phyloP scores from a whole-genome alignment of 1,284 basidiomycete species.

The Volvariella surrecta region DNA sequence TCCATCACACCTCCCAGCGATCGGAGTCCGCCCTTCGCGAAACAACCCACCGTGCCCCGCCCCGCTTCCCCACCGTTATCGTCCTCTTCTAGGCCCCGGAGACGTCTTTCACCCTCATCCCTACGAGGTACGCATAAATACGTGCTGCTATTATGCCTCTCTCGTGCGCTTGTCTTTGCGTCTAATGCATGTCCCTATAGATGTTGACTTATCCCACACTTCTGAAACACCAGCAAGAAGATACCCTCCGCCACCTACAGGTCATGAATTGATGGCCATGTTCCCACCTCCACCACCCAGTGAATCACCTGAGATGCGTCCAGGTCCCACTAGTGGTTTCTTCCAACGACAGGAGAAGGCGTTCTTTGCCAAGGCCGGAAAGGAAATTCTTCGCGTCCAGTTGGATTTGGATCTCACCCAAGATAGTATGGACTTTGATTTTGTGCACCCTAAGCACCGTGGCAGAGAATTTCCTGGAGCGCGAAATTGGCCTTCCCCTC shows the following conservation, averaged over 20 bases:
- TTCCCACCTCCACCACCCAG: conserved; percentile 62
- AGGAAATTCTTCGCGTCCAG: conserved; percentile 63
- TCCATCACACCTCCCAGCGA: conserved; percentile 24
- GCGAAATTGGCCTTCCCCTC: conserved; percentile 5
- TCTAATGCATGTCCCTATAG: conserved; percentile 15
- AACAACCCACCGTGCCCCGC: conserved; percentile 12
- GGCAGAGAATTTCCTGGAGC: conserved; percentile 10
- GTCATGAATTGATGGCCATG: conserved; percentile 74
- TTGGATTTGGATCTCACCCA: conserved; percentile 48
- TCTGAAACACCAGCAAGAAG: conserved; percentile 38
- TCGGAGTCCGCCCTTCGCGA: conserved; percentile 21
- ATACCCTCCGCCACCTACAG: conserved; percentile 65
- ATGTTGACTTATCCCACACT: conserved; percentile 46
- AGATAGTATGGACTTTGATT: conserved; percentile 9
- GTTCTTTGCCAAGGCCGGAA: conserved; percentile 67
- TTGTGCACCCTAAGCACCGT: conserved; percentile 15
- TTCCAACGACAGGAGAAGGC: conserved; percentile 66
- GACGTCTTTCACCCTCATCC: conserved; percentile 42
- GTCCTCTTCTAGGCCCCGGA: conserved; percentile 18
- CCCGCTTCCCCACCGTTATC: conserved; percentile 14
- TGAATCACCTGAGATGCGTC: conserved; percentile 38
- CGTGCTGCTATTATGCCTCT: conserved; percentile 1
- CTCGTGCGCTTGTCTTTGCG: conserved; percentile 7
- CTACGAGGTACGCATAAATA: conserved; percentile 37
- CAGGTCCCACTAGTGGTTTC: conserved; percentile 57